A percentile compares a stretch with the other conserved stretches of the same genome.
Conservation (phyloP, 2,329 filamentous ascomycete genomes). For the Penicillium sp. region DNA sequence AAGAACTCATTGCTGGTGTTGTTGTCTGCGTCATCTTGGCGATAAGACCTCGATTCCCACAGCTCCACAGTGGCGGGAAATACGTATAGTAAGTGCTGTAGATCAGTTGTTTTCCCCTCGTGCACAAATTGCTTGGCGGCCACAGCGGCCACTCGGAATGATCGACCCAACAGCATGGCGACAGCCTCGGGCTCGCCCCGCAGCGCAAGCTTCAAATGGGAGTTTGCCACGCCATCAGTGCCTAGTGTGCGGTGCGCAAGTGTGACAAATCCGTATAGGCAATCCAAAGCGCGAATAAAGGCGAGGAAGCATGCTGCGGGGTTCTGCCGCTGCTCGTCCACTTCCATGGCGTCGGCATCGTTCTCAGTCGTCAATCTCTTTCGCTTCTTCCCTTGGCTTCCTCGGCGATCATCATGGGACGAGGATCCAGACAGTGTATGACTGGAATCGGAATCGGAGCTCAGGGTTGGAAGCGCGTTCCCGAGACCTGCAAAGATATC, state of each 20-base stretch:
- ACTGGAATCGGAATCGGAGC: conserved; percentile 37
- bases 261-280: conserved; percentile 34
- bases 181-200: conserved; percentile 37
- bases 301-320: conserved; percentile 34
- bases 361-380: conserved; percentile 34
- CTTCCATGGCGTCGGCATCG: conserved; percentile 30
- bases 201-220: conserved; percentile 43
- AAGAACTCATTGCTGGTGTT: conserved; percentile 39
- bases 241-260: conserved; percentile 28
- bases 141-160: conserved; percentile 35
- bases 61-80: conserved; percentile 36
- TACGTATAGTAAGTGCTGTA: conserved; percentile 37
- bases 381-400: conserved; percentile 38
- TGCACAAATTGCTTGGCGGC: conserved; percentile 32
- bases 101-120: conserved; percentile 31
- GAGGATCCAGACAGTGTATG: conserved; percentile 34
- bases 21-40: conserved; percentile 34
- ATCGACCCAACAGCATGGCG: conserved; percentile 38
- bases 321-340: conserved; percentile 32
- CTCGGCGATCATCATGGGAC: conserved; percentile 18
- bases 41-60: conserved; percentile 40
- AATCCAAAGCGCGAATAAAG: conserved; percentile 36
- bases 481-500: conserved; percentile 29
- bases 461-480: conserved; percentile 24
- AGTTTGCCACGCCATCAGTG: conserved; percentile 34